phyloP scores from a whole-genome alignment of 164 flowering plant genomes.

The Litsea cubeba region DNA sequence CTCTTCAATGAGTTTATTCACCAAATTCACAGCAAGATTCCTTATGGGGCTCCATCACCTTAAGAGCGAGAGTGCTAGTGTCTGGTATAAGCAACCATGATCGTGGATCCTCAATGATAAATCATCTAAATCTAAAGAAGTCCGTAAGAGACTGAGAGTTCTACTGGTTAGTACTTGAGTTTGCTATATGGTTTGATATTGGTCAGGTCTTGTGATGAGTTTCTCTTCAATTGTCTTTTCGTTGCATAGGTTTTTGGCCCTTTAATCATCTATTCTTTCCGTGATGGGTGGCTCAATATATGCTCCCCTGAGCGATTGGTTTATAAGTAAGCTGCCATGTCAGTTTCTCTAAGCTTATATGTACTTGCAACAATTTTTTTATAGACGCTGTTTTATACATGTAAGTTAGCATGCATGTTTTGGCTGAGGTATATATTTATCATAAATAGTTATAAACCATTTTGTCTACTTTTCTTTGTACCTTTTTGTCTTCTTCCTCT shows the following conservation, averaged over 20 bases:
- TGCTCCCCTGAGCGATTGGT: not conserved
- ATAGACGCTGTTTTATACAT: not conserved
- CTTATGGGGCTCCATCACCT: slow-evolving; percentile 3
- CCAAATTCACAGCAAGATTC: not conserved
- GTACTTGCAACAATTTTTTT: slow-evolving; percentile 5
- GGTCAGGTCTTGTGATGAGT: slow-evolving; percentile 6
- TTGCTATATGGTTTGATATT: slow-evolving; percentile 11
- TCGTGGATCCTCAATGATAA: slow-evolving; percentile 6
- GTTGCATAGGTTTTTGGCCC: slow-evolving; percentile 3
- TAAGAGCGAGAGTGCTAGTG: not conserved
- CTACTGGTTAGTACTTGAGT: slow-evolving; percentile 11
- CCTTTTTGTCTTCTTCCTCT: no score
- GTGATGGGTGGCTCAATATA: slow-evolving; percentile 7
- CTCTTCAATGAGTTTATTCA: not conserved
- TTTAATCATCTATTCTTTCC: slow-evolving; percentile 19
- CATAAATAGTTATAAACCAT: no score
- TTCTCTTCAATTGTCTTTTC: slow-evolving; percentile 9
- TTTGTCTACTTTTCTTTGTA: no score
- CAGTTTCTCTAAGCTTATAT: not conserved
- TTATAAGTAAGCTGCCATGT: not conserved
- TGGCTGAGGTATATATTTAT: no score
- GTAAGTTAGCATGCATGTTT: no score
- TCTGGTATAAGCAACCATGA: not conserved
- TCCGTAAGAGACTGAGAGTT: slow-evolving; percentile 5
- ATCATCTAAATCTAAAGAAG: not conserved